Conservation (phyloP, 129 eudicot species). For the Pulicaria dysenterica region DNA sequence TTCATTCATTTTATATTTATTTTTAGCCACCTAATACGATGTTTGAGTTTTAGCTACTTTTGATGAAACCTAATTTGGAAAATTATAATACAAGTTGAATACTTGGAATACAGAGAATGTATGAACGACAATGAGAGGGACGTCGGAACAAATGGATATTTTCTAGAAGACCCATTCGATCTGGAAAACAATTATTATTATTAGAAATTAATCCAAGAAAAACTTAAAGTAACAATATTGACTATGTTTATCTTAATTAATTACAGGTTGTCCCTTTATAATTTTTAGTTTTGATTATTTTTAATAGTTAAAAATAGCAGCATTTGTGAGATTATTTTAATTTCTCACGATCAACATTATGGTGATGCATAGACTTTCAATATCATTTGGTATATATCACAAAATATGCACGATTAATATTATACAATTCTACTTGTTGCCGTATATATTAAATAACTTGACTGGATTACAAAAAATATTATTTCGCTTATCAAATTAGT, state of each 20-base stretch:
- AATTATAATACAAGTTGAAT: slow-evolving; percentile 29
- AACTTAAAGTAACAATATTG: not conserved
- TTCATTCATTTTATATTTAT: too few relatives aligned
- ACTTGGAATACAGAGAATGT: slow-evolving; percentile 17
- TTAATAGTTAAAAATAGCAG: not conserved
- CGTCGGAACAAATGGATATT: slow-evolving; percentile 15
- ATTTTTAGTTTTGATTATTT: not conserved
- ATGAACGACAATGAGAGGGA: slow-evolving; percentile 28
- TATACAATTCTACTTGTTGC: too few relatives aligned
- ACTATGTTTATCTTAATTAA: not conserved
- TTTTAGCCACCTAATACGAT: too few relatives aligned
- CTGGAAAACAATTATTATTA: slow-evolving; percentile 14
- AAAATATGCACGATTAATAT: too few relatives aligned
- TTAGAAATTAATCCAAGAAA: not conserved
- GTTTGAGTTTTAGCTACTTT: slow-evolving; percentile 38
- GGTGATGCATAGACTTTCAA: too few relatives aligned
- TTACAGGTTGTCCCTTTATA: slow-evolving; percentile 25
- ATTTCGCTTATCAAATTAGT: too few relatives aligned
- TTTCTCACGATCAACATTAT: too few relatives aligned
- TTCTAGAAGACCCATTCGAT: slow-evolving; percentile 31
- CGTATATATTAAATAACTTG: too few relatives aligned
- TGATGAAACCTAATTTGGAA: slow-evolving; percentile 26
- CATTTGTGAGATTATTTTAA: too few relatives aligned
- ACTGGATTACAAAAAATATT: too few relatives aligned
- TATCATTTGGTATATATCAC: too few relatives aligned